Percentiles rank a stretch among this genome's conserved stretches.
Conservation (phyloP, 805 yeast species). For the Phaffomyces opuntiae region DNA sequence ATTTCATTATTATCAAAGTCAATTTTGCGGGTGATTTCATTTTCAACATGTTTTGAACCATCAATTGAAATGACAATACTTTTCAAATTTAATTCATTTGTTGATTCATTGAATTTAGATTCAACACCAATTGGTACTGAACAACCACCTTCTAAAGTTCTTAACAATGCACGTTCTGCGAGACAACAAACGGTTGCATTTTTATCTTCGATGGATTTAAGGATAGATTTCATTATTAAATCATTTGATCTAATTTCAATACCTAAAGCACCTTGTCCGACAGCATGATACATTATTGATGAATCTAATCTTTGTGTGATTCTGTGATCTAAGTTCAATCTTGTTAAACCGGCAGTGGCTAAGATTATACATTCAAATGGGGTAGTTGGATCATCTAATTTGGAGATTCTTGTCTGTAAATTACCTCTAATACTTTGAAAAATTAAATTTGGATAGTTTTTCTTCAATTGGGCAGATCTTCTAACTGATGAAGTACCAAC, state of each 20-base stretch:
- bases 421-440: constrained; percentile 88
- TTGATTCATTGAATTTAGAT: constrained; percentile 42
- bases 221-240: constrained; percentile 45
- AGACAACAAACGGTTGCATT: constrained; percentile 68
- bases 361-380: constrained; percentile 69
- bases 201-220: constrained; percentile 57
- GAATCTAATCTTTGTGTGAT: constrained; percentile 66
- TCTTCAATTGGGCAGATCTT: constrained; percentile 83
- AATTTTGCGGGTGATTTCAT: constrained; percentile 27
- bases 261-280: constrained; percentile 98
- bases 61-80: constrained; percentile 82
- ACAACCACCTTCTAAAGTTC: constrained; percentile 93
- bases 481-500: constrained; percentile 95
- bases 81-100: constrained; percentile 43
- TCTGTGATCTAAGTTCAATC: constrained; percentile 67
- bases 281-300: constrained; percentile 88
- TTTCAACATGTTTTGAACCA: constrained; percentile 66
- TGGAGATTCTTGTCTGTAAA: constrained; percentile 68
- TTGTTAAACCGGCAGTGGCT: constrained; percentile 86
- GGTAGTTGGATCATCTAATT: constrained; percentile 66
- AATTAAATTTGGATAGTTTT: constrained; percentile 64
- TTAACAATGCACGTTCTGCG: constrained; percentile 84
- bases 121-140: constrained; percentile 95
- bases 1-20: constrained; percentile 14
- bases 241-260: constrained; percentile 79